phyloP scores from a whole-genome alignment of 2,329 filamentous ascomycete species.

The Pezicula radicicola region DNA sequence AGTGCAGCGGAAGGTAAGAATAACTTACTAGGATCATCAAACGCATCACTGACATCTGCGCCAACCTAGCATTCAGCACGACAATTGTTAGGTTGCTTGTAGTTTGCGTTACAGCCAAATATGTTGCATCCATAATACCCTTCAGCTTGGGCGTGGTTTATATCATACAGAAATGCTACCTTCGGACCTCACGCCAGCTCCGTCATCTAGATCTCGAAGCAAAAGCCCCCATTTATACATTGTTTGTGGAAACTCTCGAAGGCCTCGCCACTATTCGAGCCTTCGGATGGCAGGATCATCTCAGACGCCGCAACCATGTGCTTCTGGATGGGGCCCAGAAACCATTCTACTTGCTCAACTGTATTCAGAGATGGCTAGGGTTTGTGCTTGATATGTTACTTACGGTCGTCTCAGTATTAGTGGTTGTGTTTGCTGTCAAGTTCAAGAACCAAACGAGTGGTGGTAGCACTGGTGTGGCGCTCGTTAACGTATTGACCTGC shows the following conservation, averaged over 20 bases:
- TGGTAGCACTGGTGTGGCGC: constrained; percentile 23
- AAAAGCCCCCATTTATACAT: constrained; percentile 38
- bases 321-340: constrained; percentile 51
- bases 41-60: neutral
- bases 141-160: constrained; percentile 42
- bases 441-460: constrained; percentile 17
- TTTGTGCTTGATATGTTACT: constrained; percentile 32
- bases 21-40: neutral
- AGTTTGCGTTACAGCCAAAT: constrained; percentile 23
- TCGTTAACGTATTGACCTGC: constrained; percentile 23
- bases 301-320: constrained; percentile 32
- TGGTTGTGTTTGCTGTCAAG: constrained; percentile 29
- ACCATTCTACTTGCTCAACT: constrained; percentile 54
- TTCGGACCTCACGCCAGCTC: constrained; percentile 44
- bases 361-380: constrained; percentile 55
- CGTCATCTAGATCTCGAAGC: constrained; percentile 43
- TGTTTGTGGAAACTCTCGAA: constrained; percentile 40
- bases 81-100: constrained; percentile 17
- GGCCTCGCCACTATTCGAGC: constrained; percentile 42
- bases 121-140: constrained; percentile 37
- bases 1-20: neutral
- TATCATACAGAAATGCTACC: constrained; percentile 36
- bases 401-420: constrained; percentile 22
- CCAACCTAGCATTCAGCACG: constrained; percentile 16
- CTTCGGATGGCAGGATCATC: constrained; percentile 36